These are phyloP conservation scores for Phalaenopsis hybrid DNA, from an alignment of 116 monocot species.

Conservation along the genomic window DNA sequence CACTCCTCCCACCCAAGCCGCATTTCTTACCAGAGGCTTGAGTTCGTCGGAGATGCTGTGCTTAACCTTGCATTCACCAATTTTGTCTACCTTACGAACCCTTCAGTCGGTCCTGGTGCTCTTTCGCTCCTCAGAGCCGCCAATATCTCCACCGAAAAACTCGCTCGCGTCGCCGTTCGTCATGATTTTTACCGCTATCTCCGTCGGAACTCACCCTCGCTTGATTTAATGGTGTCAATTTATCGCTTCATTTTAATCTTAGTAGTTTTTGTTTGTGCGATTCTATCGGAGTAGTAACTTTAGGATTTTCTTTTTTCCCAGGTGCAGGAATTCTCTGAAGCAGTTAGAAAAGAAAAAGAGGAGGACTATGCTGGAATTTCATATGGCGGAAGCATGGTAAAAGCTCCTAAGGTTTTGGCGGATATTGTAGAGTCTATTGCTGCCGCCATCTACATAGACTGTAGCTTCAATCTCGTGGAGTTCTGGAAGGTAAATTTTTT, in stretches of 20 bases:
- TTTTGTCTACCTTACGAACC: constrained; percentile 22
- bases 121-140: constrained; percentile 34
- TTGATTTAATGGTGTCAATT: constrained; percentile 4
- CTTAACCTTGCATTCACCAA: constrained; percentile 24
- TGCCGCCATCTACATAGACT: constrained; percentile 46
- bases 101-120: constrained; percentile 13
- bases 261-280: background rate
- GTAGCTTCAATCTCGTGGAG: constrained; percentile 32
- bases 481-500: constrained; percentile 6
- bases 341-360: constrained; percentile 21
- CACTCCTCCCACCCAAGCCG: constrained; percentile 22
- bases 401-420: constrained; percentile 50
- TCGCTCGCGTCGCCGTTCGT: constrained; percentile 33
- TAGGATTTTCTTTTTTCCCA: background rate
- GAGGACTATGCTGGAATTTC: constrained; percentile 13
- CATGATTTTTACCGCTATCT: constrained; percentile 25
- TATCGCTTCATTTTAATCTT: background rate
- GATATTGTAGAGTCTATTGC: constrained; percentile 53
- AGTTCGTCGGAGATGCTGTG: constrained; percentile 38
- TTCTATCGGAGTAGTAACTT: background rate
- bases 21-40: constrained; percentile 32
- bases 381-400: constrained; percentile 32
- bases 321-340: constrained; percentile 34
- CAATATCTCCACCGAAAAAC: constrained; percentile 42
- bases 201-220: constrained; percentile 14